A percentile compares a stretch with the other conserved stretches of the same genome.
phyloP scores from a whole-genome alignment of 257 asterid species.

The Buddleja alternifolia region DNA sequence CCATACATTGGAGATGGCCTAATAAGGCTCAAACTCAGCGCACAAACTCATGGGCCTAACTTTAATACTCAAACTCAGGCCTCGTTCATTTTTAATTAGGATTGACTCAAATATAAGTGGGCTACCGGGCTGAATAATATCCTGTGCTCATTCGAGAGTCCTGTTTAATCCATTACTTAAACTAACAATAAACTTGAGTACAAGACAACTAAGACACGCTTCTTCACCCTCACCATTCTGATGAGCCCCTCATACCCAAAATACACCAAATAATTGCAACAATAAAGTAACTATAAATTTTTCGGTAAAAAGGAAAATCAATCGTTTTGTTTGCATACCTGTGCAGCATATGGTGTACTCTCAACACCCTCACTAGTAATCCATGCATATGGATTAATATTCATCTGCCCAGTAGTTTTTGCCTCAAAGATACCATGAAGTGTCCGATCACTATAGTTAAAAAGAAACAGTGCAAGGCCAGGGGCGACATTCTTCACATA shows the following conservation, averaged over 20 bases:
- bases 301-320: background rate
- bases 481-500: conserved; percentile 63
- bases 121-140: no score
- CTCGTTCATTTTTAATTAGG: no score
- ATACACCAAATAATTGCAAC: background rate
- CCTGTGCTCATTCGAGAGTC: no score
- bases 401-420: conserved; percentile 48
- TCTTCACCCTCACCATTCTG: background rate
- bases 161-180: background rate
- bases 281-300: background rate
- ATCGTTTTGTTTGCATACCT: conserved; percentile 39
- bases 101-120: no score
- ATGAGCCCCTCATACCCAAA: background rate
- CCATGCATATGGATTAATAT: conserved; percentile 60
- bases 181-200: background rate
- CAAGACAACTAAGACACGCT: background rate
- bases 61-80: no score
- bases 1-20: no score
- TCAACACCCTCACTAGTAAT: conserved; percentile 37
- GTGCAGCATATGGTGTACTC: conserved; percentile 63
- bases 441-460: conserved; percentile 70
- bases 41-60: no score
- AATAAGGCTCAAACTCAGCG: no score
- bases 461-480: conserved; percentile 68
- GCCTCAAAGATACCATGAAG: conserved; percentile 82